Evolutionary conservation across 192 early-diverging fungal species (phyloP).

Genomic region (Physocladia obscura): DNA sequence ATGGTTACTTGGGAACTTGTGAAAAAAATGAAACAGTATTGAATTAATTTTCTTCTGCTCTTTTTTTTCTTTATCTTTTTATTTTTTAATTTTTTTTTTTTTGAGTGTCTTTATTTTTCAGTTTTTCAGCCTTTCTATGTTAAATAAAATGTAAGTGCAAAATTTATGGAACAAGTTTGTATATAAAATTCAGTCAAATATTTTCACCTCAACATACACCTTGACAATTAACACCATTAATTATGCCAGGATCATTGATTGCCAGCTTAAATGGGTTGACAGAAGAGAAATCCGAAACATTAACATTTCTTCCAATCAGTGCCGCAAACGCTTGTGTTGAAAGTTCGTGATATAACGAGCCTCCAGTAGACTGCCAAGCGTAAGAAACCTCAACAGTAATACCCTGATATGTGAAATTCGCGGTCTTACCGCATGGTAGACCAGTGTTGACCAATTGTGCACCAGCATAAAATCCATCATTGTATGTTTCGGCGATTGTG

Average conservation of each 20-base stretch:
- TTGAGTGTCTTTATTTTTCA: no score
- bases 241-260: slow-evolving; percentile 6
- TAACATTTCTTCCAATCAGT: neutral
- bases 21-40: no score
- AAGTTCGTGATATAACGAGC: slow-evolving; percentile 7
- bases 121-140: no score
- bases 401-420: slow-evolving; percentile 6
- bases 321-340: neutral
- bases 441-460: neutral
- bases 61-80: no score
- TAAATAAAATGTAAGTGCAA: no score
- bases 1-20: neutral
- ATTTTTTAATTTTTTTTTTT: no score
- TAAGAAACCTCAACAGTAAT: slow-evolving; percentile 11
- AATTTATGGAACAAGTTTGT: no score
- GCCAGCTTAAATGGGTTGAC: neutral
- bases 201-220: slow-evolving; percentile 15
- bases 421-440: slow-evolving; percentile 4
- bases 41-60: no score
- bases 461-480: slow-evolving; percentile 10
- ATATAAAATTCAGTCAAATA: no score
- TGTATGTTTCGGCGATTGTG: slow-evolving; percentile 1
- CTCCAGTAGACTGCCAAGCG: slow-evolving; percentile 12
- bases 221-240: neutral
- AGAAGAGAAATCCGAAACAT: neutral